Percentiles rank a stretch among this genome's conserved stretches.
phyloP scores from a whole-genome alignment of 768 basidiomycete genomes.

The Cystofilobasidium macerans region DNA sequence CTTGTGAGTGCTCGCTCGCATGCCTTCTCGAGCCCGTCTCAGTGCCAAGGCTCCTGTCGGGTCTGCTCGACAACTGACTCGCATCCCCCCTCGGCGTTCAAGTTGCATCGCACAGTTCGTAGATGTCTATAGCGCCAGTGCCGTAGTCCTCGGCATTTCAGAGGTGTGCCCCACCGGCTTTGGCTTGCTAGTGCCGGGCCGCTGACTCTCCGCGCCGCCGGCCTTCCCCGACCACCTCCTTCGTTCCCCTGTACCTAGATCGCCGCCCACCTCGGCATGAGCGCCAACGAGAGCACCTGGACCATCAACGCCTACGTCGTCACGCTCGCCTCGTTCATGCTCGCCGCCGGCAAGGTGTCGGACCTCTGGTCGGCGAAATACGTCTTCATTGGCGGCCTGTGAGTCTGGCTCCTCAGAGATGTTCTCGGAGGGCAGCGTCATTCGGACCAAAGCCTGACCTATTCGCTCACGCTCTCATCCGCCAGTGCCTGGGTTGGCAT shows the following conservation, averaged over 20 bases:
- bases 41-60: too few relatives aligned
- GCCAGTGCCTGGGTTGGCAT: constrained; percentile 39
- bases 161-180: neutral
- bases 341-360: constrained; percentile 7
- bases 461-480: too few relatives aligned
- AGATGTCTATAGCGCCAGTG: constrained; percentile 9
- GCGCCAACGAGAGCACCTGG: constrained; percentile 7
- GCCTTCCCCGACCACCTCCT: too few relatives aligned
- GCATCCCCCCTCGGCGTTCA: too few relatives aligned
- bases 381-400: constrained; percentile 8
- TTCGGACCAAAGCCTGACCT: too few relatives aligned
- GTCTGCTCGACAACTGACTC: too few relatives aligned
- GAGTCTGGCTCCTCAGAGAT: neutral
- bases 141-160: constrained; percentile 11
- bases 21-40: too few relatives aligned
- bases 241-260: neutral
- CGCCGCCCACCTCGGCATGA: constrained; percentile 6
- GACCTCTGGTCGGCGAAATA: constrained; percentile 16
- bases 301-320: constrained; percentile 19
- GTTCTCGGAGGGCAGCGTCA: too few relatives aligned
- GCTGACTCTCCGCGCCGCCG: neutral
- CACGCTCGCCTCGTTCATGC: constrained; percentile 14
- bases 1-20: too few relatives aligned
- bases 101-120: constrained; percentile 9
- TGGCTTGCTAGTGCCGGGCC: neutral